Conservation (phyloP, 257 asterid genomes). For the Marsdenia floribunda region DNA sequence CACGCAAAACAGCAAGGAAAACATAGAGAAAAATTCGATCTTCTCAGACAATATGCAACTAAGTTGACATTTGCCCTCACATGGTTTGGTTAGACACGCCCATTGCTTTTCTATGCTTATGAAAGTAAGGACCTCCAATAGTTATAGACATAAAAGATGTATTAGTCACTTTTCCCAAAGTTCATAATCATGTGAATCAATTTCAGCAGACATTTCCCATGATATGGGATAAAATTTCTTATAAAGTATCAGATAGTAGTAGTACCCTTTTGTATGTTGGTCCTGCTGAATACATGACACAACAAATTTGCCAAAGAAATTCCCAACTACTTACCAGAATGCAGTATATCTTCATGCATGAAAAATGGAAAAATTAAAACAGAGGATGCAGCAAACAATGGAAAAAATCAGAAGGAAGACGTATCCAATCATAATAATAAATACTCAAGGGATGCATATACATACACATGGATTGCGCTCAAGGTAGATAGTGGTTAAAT, state of each 20-base stretch:
- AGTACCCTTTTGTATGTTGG: neutral
- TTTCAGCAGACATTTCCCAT: neutral
- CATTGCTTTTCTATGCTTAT: neutral
- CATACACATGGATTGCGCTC: slow-evolving; percentile 98
- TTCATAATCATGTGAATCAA: neutral
- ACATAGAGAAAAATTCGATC: neutral
- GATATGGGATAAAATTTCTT: neutral
- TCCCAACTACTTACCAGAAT: neutral
- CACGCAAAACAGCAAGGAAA: neutral
- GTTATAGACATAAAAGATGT: neutral
- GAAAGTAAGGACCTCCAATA: neutral
- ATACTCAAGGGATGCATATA: slow-evolving; percentile 4
- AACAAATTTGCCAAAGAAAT: neutral
- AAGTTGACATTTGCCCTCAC: neutral
- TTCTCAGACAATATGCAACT: neutral
- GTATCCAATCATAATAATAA: neutral
- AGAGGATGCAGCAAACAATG: neutral
- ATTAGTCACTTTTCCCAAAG: neutral
- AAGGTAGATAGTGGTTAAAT: slow-evolving; percentile 82
- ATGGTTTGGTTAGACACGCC: neutral
- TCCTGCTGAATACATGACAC: neutral
- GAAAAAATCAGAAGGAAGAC: neutral
- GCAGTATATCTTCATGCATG: neutral
- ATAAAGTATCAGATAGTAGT: neutral
- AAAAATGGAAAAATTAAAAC: neutral